Base-by-base conservation (phyloP, 179 eudicot species). In the Silene noctiflora region DNA sequence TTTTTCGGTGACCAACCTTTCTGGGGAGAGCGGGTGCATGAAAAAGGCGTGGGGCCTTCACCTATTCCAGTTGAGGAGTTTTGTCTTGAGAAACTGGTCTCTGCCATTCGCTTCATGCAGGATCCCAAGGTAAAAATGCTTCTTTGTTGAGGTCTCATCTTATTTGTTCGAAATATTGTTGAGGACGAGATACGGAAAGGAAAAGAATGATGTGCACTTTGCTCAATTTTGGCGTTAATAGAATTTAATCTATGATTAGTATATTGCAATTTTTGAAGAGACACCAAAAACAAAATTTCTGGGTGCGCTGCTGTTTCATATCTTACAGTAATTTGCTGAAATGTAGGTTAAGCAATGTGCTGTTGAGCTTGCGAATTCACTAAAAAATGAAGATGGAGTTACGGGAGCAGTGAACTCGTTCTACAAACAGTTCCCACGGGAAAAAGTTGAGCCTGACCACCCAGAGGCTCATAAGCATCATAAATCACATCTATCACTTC, bases 1-100 rank as follows among this genome's bases (percentile, higher is more conserved):
- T 92, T 92, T 85, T 92, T 92, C 55, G 97, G 97, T 44, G 97
- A 92, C 81, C 97, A 92, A 71, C 95, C 93, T 16, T 92, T 92
- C 77, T 90, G 97, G 97, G 97, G 97, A 39, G 91, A 89, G 62
- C 87, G 83, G 73, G 91, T 92, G 69, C 90, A 89, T 81, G 89
- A 86, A 35, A 89, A 85, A 80, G 95, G 97, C 14, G 84, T 90
- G 72, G 97, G 97, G 25, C 97, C 97, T 62, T 75, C 86, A 62
- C 97, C 97, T 11, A 88, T 92, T 67, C 93, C 91, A 2, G 68
- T 90, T 29, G 91, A 92, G 35, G 91, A 92, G 35, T 92, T 92
- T 73, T 79, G 89, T 59, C 89, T 83, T 66, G 85, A 85, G 14
- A 92, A 88, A 79, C 79, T 92, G 85, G 81, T 86, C 33, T 53